Conservation (phyloP, 129 eudicot genomes). For the Chrysanthemum lavandulifolium region DNA sequence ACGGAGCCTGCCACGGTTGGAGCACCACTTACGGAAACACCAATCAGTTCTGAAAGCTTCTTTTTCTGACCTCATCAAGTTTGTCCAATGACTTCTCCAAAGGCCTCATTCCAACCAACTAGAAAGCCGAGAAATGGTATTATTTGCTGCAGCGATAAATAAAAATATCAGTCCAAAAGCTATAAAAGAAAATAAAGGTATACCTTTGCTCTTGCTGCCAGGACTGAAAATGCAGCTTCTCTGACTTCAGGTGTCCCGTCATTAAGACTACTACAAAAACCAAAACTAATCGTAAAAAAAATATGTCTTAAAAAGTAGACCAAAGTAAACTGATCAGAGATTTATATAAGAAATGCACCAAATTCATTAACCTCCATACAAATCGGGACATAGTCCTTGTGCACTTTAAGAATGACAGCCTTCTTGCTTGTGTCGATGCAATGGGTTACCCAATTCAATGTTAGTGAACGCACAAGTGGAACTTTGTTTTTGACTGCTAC, state of each 20-base stretch:
- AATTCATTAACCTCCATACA: constrained; percentile 93
- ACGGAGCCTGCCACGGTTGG: constrained; percentile 53
- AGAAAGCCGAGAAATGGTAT: neutral
- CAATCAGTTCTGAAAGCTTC: constrained; percentile 97
- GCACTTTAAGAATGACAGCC: constrained; percentile 82
- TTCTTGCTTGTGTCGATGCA: constrained; percentile 94
- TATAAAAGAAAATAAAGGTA: neutral
- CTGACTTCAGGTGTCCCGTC: constrained; percentile 99
- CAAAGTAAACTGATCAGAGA: neutral
- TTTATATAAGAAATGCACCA: constrained; percentile 8
- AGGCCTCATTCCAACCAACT: constrained; percentile 99
- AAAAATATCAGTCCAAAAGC: neutral
- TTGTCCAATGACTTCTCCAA: constrained; percentile 93
- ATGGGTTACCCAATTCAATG: constrained; percentile 88
- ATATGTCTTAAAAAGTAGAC: neutral
- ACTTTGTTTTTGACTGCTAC: constrained; percentile 93
- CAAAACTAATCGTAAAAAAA: neutral
- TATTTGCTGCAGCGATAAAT: neutral
- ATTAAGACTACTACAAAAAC: constrained; percentile 72
- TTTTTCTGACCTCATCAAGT: constrained; percentile 94
- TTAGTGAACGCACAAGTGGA: constrained; percentile 92
- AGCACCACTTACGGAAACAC: constrained; percentile 67
- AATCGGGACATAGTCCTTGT: constrained; percentile 93
- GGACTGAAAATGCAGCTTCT: constrained; percentile 96
- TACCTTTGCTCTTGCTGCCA: constrained; percentile 97